These are phyloP conservation scores for Epichloe festucae DNA, from an alignment of 2,329 filamentous ascomycete genomes.

Conservation along the genomic window DNA sequence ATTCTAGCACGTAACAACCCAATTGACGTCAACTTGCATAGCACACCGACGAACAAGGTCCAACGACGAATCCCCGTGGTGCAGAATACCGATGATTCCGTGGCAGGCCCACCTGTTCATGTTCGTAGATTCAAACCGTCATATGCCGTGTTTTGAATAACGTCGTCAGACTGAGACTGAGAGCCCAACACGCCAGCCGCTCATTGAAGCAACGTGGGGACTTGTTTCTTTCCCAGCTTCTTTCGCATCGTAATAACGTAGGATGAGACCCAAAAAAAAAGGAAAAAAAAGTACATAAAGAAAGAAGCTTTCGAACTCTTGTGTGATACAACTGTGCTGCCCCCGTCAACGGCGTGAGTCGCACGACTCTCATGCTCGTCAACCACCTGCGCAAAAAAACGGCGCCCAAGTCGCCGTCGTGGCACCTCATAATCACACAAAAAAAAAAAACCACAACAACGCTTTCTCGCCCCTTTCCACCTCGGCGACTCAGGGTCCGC, in stretches of 20 bases:
- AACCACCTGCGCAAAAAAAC: slow-evolving; percentile 49
- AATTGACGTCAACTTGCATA: slow-evolving; percentile 1
- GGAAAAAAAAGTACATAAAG: background rate
- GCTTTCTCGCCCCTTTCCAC: slow-evolving; percentile 31
- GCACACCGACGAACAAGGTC: slow-evolving; percentile 16
- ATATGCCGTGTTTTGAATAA: slow-evolving; percentile 6
- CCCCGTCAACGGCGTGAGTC: slow-evolving; percentile 55
- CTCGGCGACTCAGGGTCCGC: slow-evolving; percentile 14
- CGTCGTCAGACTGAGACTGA: background rate
- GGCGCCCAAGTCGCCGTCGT: slow-evolving; percentile 54
- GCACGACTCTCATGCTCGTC: slow-evolving; percentile 57
- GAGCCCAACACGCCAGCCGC: background rate
- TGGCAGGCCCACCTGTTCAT: slow-evolving; percentile 7
- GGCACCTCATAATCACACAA: slow-evolving; percentile 45
- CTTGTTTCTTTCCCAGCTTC: background rate
- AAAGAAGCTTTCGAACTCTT: background rate
- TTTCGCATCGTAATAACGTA: background rate
- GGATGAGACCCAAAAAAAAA: background rate
- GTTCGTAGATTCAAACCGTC: slow-evolving; percentile 6
- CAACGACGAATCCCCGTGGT: slow-evolving; percentile 19
- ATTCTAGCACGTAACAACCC: no score
- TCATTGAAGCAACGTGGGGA: slow-evolving; percentile 13
- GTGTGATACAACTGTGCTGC: no score
- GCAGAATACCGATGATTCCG: slow-evolving; percentile 13
- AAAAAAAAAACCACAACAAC: slow-evolving; percentile 29